Percentiles rank a stretch among this genome's conserved stretches.
These are phyloP conservation scores for Pseudogymnoascus sp. DNA, from an alignment of 2,329 filamentous ascomycete genomes.

Conservation along the genomic window DNA sequence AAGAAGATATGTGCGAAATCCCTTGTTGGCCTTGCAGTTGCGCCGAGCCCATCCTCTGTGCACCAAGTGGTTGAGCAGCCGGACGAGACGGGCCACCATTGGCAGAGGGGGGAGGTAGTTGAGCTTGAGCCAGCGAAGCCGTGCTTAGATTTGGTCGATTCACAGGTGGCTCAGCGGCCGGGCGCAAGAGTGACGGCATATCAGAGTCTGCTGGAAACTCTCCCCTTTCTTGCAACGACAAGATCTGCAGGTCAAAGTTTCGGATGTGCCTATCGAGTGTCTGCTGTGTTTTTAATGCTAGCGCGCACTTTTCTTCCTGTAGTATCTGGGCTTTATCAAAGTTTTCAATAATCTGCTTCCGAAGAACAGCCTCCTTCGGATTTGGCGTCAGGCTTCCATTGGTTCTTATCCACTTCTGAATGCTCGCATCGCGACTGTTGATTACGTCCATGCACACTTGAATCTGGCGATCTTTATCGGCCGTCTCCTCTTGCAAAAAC, in stretches of 20 bases:
- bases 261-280: slow-evolving; percentile 56
- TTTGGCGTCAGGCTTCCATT: slow-evolving; percentile 68
- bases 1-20: slow-evolving; percentile 30
- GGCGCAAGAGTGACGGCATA: slow-evolving; percentile 54
- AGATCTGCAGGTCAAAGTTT: slow-evolving; percentile 57
- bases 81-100: slow-evolving; percentile 21
- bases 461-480: slow-evolving; percentile 69
- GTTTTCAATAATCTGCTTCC: slow-evolving; percentile 58
- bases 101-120: slow-evolving; percentile 20
- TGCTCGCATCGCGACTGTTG: slow-evolving; percentile 62
- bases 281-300: slow-evolving; percentile 57
- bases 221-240: slow-evolving; percentile 52
- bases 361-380: slow-evolving; percentile 65
- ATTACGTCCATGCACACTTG: slow-evolving; percentile 62
- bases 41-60: slow-evolving; percentile 14
- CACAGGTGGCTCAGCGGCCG: slow-evolving; percentile 39
- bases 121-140: slow-evolving; percentile 20
- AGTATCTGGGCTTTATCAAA: slow-evolving; percentile 63
- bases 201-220: slow-evolving; percentile 47
- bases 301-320: slow-evolving; percentile 65
- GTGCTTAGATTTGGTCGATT: slow-evolving; percentile 18
- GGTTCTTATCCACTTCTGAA: slow-evolving; percentile 74
- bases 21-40: slow-evolving; percentile 20
- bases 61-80: slow-evolving; percentile 17
- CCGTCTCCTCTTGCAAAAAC: slow-evolving; percentile 76